Evolutionary conservation across 202 grass and related monocot genomes (phyloP), one percentile per base, ranked within the genome.

Genomic region (Elaeis oleifera): DNA sequence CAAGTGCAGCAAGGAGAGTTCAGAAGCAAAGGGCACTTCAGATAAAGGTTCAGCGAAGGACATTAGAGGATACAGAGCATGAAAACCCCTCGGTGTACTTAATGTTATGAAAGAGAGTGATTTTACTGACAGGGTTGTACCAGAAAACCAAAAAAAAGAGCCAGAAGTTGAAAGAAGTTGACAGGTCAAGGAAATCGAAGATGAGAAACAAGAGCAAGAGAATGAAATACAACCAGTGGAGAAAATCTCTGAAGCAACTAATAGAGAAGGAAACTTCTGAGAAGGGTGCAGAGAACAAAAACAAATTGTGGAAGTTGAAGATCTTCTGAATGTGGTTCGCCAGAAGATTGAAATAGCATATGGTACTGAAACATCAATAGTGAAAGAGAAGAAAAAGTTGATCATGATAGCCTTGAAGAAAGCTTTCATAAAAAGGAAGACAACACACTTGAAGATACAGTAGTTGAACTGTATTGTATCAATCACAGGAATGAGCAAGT

Each of bases 1-100:
- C 3, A 44, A 53, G 49, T 50, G 48, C 49, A 65, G 23, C 22
- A 49, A 49, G 60, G 60, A 63, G 13, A 63, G 14, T 44, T n/a
- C 20, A 63, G 36, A 63, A 20, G 11, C 4, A 6, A 32, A 32
- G 29, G 29, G 29, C 1, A 32, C 29, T 32, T 32, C 29, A 32
- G 29, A 32, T 32, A 32, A 32, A 32, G 29, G 29, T 32, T 5
- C 29, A 6, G 29, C 4, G 5, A 32, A 32, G 5, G 29, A 32
- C 29, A 32, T 32, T 6, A 4, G 5, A 32, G 29, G 29, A 32
- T 32, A 4, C 5, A 4, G 6, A 32, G 29, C 29, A 6, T 32
- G 29, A 32, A 32, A 32, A 32, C 29, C 29, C 4, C 5, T 32
- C 6, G 5, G 6, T 32, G 29, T 32, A 5, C 5, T 32, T 32